Conservation (phyloP, 2,329 filamentous ascomycete species). For the Aspergillus sp. region DNA sequence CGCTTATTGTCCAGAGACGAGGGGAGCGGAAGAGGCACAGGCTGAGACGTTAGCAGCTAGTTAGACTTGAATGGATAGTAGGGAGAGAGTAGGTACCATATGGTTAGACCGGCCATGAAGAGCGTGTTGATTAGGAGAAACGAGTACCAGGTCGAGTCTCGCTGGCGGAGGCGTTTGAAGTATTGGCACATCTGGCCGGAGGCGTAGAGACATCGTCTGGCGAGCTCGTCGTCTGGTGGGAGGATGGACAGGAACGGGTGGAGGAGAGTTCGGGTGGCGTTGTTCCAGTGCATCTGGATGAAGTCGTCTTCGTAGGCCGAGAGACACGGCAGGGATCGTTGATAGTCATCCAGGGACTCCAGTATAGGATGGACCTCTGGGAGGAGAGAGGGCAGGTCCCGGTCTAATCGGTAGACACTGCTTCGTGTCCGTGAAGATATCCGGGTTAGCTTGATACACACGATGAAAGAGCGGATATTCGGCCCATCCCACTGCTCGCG, state of each 20-base stretch:
- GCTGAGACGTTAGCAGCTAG: slow-evolving; percentile 1
- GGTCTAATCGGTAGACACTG: slow-evolving; percentile 19
- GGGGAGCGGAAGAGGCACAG: slow-evolving; percentile 23
- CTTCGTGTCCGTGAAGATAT: slow-evolving; percentile 20
- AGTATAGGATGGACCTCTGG: slow-evolving; percentile 16
- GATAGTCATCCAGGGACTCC: slow-evolving; percentile 13
- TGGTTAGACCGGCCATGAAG: slow-evolving; percentile 91
- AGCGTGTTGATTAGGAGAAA: slow-evolving; percentile 97
- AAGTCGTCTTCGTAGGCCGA: slow-evolving; percentile 17
- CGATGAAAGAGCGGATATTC: slow-evolving; percentile 14
- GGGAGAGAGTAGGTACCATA: slow-evolving; percentile 53
- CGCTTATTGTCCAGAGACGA: slow-evolving; percentile 16
- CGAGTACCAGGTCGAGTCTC: slow-evolving; percentile 94
- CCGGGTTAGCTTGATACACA: slow-evolving; percentile 15
- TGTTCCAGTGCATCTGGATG: slow-evolving; percentile 25
- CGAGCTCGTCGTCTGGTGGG: slow-evolving; percentile 8
- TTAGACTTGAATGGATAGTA: not conserved
- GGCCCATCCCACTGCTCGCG: not conserved
- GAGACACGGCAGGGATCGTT: slow-evolving; percentile 10
- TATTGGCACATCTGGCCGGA: slow-evolving; percentile 24
- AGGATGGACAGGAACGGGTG: slow-evolving; percentile 21
- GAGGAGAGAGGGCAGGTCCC: not conserved
- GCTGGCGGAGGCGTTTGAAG: slow-evolving; percentile 76
- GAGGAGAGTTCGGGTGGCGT: slow-evolving; percentile 14
- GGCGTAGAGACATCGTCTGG: slow-evolving; percentile 13